phyloP scores from a whole-genome alignment of 2,329 filamentous ascomycete species.

The Colletotrichum destructivum region DNA sequence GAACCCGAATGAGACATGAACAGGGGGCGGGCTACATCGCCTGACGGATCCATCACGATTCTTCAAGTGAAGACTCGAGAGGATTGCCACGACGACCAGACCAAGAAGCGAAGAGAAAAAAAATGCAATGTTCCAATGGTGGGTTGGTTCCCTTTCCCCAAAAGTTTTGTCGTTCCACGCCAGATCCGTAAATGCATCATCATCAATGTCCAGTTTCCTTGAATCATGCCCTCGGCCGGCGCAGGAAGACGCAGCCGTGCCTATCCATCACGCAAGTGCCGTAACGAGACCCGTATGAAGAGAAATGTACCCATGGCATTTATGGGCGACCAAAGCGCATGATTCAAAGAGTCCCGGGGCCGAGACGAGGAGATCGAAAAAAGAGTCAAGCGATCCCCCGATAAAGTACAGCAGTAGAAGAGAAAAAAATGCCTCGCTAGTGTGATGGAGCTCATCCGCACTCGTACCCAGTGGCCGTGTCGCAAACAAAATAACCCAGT shows the following conservation, averaged over 20 bases:
- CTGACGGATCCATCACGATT: not conserved
- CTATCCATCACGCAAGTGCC: constrained; percentile 42
- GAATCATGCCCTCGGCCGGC: constrained; percentile 33
- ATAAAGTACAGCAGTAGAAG: constrained; percentile 56
- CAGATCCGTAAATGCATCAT: constrained; percentile 44
- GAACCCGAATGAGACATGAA: constrained; percentile 36
- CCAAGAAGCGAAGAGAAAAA: constrained; percentile 30
- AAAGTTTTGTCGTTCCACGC: constrained; percentile 33
- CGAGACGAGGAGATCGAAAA: constrained; percentile 50
- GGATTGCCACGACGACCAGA: not conserved
- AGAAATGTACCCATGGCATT: constrained; percentile 41
- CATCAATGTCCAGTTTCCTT: constrained; percentile 42
- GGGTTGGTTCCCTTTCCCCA: constrained; percentile 30
- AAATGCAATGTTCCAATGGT: constrained; percentile 38
- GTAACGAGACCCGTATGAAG: constrained; percentile 24
- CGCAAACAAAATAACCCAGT: constrained; percentile 32
- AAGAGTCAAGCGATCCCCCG: constrained; percentile 48
- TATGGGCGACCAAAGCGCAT: constrained; percentile 41
- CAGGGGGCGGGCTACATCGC: not conserved
- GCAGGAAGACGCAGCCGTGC: constrained; percentile 12
- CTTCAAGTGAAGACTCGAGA: constrained; percentile 9
- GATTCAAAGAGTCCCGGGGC: constrained; percentile 39
- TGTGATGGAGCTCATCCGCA: constrained; percentile 26
- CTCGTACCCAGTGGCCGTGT: constrained; percentile 34
- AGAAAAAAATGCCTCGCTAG: constrained; percentile 45